These are phyloP conservation scores for Paraphoma sp. DNA, from an alignment of 2,329 filamentous ascomycete species.

Conservation along the genomic window DNA sequence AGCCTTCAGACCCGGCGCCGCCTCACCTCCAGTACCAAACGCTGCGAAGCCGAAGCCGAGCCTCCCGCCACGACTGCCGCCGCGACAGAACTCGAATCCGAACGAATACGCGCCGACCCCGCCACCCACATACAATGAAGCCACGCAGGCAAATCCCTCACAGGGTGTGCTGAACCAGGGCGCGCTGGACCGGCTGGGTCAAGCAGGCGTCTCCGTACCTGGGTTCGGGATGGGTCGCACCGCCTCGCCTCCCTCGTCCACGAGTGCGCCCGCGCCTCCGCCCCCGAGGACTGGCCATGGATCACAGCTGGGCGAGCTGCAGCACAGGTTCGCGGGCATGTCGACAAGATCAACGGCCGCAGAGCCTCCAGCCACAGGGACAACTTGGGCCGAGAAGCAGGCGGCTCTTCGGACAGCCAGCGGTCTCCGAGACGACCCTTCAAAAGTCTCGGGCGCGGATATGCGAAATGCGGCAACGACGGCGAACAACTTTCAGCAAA, in stretches of 20 bases:
- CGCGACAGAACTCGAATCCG: slow-evolving; percentile 65
- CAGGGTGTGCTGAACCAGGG: slow-evolving; percentile 60
- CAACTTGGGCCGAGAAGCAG: slow-evolving; percentile 68
- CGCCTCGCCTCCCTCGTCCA: slow-evolving; percentile 35
- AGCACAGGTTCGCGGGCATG: slow-evolving; percentile 66
- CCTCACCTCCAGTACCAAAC: slow-evolving; percentile 27
- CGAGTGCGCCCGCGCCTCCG: slow-evolving; percentile 23
- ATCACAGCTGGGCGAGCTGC: slow-evolving; percentile 68
- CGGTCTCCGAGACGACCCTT: slow-evolving; percentile 66
- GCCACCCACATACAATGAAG: slow-evolving; percentile 58
- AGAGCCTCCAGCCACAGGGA: slow-evolving; percentile 55
- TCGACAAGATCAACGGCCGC: slow-evolving; percentile 41
- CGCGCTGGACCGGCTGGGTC: slow-evolving; percentile 70
- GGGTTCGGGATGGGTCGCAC: slow-evolving; percentile 72
- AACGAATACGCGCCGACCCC: slow-evolving; percentile 53
- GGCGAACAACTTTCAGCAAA: slow-evolving; percentile 72
- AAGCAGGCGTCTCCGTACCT: slow-evolving; percentile 79
- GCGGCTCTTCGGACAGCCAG: slow-evolving; percentile 67
- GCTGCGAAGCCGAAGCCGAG: slow-evolving; percentile 57
- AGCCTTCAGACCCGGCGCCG: slow-evolving; percentile 53
- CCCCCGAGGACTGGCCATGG: slow-evolving; percentile 23
- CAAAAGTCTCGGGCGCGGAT: slow-evolving; percentile 66
- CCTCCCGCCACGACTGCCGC: slow-evolving; percentile 74
- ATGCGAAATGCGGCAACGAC: slow-evolving; percentile 65
- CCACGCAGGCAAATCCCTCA: slow-evolving; percentile 34